phyloP scores from a whole-genome alignment of 257 asterid genomes.

The Fraxinus cuspidata region DNA sequence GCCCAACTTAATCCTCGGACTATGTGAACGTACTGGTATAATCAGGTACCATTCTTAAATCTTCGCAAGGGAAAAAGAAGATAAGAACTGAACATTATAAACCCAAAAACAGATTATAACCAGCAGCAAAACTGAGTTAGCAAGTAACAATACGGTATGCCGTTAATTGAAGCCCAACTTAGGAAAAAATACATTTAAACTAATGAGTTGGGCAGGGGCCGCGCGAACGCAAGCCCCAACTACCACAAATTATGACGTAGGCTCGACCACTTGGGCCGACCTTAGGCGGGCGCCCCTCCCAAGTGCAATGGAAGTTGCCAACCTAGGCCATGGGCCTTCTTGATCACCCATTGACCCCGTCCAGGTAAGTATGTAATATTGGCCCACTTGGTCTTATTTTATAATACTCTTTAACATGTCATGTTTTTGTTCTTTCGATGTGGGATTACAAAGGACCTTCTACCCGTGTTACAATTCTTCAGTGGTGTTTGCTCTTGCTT shows the following conservation, averaged over 20 bases:
- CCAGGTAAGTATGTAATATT: conserved; percentile 34
- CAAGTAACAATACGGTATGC: no score
- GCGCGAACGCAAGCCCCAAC: conserved; percentile 25
- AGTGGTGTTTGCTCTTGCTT: not conserved
- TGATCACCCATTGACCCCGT: conserved; percentile 43
- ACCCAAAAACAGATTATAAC: no score
- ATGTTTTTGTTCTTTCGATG: not conserved
- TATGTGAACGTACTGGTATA: no score
- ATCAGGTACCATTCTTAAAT: no score
- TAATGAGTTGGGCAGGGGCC: conserved; percentile 3
- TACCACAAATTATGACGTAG: conserved; percentile 23
- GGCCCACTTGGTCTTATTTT: not conserved
- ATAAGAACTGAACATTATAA: no score
- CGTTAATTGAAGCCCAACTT: no score
- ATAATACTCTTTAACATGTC: not conserved
- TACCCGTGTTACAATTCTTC: no score
- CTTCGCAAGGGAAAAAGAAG: no score
- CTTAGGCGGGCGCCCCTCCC: conserved; percentile 17
- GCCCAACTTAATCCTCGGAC: no score
- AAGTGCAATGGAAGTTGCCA: conserved; percentile 22
- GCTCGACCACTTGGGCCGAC: conserved; percentile 8
- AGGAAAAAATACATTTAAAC: no score
- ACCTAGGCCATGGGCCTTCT: conserved; percentile 39
- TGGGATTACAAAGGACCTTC: not conserved
- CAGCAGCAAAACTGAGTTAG: no score